Evolutionary conservation across 805 yeast genomes (phyloP).

Genomic region (Lipomyces yamanashiensis): DNA sequence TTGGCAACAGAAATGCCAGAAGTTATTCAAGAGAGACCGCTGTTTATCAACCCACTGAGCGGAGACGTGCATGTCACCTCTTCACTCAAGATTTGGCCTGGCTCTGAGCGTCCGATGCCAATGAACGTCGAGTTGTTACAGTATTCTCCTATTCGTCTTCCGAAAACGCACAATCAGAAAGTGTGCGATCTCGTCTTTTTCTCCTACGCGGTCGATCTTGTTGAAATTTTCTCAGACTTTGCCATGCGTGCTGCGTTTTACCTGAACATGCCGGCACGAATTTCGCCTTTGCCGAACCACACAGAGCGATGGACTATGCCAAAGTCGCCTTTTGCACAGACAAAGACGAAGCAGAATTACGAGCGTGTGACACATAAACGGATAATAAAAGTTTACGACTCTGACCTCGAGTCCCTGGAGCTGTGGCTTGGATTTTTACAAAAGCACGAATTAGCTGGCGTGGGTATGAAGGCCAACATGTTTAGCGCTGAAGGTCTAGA

Average conservation of each 20-base stretch:
- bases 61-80: constrained; percentile 43
- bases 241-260: constrained; percentile 88
- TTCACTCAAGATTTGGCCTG: constrained; percentile 24
- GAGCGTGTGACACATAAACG: constrained; percentile 84
- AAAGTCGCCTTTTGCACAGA: constrained; percentile 90
- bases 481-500: constrained; percentile 44
- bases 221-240: constrained; percentile 81
- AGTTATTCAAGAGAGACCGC: constrained; percentile 6
- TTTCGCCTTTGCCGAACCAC: constrained; percentile 68
- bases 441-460: constrained; percentile 78
- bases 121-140: constrained; percentile 79
- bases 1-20: not conserved
- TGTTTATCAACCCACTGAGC: constrained; percentile 12
- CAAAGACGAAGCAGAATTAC: constrained; percentile 92
- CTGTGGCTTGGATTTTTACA: constrained; percentile 76
- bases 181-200: constrained; percentile 79
- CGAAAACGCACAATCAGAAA: constrained; percentile 64
- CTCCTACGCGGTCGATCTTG: constrained; percentile 63
- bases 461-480: constrained; percentile 77
- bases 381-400: constrained; percentile 75
- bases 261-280: constrained; percentile 82
- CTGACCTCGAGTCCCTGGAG: constrained; percentile 83
- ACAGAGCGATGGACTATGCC: constrained; percentile 92
- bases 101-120: constrained; percentile 68
- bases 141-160: constrained; percentile 76